Evolutionary conservation across 2,329 filamentous ascomycete species (phyloP), one percentile per base, ranked within the genome.

Genomic region (Chrysosporium queenslandicum): DNA sequence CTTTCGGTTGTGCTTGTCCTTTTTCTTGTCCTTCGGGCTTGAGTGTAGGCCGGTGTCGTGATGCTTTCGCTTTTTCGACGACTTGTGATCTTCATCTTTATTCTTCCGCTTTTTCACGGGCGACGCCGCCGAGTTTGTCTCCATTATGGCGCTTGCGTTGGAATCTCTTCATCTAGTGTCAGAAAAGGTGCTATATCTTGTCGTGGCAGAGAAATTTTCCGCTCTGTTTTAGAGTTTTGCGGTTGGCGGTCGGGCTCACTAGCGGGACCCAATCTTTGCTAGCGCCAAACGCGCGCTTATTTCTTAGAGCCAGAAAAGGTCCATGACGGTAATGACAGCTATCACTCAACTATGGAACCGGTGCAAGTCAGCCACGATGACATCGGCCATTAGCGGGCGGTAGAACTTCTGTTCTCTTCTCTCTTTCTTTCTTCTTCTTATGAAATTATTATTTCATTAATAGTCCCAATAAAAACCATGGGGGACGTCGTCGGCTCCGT

Each of bases 21-120:
- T 52, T 34, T 46, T 53, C 32, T 50, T 57, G 55, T 40, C 60
- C 53, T 50, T 58, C 50, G 54, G 59, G 53, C 46, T 57, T 48
- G 58, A 49, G 25, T 23, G 55, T 42, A 54, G 50, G 29, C 58
- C 62, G 3, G 9, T 32, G 64, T 62, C 42, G 55, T 62, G 46
- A 61, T 70, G 62, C 70, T 70, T 70, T 60, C 66, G 67, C 61
- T 69, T 70, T 56, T 73, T 74, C 25, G 70, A 65, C 4, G 70
- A 67, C 34, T 69, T 66, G 43, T 65, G 64, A 50, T 73, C 69
- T 67, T 75, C 74, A 50, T 69, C 68, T 61, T 74, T 75, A 58
- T 68, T 63, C 55, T 70, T 71, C 56, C 67, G 67, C 53, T 71
- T 72, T 55, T 71, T 71, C 58, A 71, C 69, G 18, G 59, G 57